Percentiles rank a stretch among this genome's conserved stretches.
phyloP scores from a whole-genome alignment of 2,329 filamentous ascomycete genomes.

The Annulohypoxylon truncatum region DNA sequence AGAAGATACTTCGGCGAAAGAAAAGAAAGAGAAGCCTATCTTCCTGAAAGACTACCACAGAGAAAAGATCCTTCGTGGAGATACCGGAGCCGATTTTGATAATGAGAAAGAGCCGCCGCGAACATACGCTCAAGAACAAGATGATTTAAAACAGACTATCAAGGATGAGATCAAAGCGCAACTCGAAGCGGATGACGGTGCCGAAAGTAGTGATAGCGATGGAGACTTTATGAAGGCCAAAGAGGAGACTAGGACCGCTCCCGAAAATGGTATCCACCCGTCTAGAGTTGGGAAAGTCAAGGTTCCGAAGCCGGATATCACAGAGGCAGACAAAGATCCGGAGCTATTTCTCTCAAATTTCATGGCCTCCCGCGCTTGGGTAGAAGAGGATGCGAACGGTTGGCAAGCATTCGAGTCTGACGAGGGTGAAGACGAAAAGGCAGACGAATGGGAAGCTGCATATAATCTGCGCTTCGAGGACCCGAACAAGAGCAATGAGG shows the following conservation, averaged over 20 bases:
- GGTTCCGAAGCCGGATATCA: conserved; percentile 71
- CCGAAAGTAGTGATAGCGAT: conserved; percentile 64
- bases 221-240: conserved; percentile 83
- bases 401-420: conserved; percentile 93
- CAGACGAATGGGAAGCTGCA: conserved; percentile 89
- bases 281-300: conserved; percentile 63
- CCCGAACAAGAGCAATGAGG: conserved; percentile 86
- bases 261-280: conserved; percentile 65
- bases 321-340: conserved; percentile 85
- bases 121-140: conserved; percentile 91
- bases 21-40: conserved; percentile 84
- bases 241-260: conserved; percentile 42
- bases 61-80: conserved; percentile 83
- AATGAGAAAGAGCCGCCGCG: conserved; percentile 63
- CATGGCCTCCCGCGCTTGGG: conserved; percentile 91
- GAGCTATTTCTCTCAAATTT: conserved; percentile 96
- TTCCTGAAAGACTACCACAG: conserved; percentile 91
- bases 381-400: conserved; percentile 71
- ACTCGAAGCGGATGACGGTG: conserved; percentile 63
- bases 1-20: conserved; percentile 50
- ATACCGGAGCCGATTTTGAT: conserved; percentile 69
- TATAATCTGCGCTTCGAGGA: conserved; percentile 98
- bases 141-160: conserved; percentile 80
- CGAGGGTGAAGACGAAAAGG: conserved; percentile 76
- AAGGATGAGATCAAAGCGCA: conserved; percentile 81